phyloP scores from a whole-genome alignment of 2,329 filamentous ascomycete genomes.

The Penicillium sp. region DNA sequence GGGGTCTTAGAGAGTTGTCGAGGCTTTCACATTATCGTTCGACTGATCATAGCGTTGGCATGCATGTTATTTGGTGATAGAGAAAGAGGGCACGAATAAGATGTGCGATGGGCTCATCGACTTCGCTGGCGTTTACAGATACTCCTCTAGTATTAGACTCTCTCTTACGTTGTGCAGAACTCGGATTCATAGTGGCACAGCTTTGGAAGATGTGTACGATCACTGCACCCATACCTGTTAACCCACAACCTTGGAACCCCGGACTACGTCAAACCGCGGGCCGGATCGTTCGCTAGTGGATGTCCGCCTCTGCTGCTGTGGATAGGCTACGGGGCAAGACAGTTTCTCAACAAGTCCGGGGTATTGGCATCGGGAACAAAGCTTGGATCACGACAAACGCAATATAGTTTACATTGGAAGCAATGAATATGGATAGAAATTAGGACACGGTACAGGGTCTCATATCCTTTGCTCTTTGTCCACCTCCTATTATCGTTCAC shows the following conservation, averaged over 20 bases:
- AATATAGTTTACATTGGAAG: not conserved
- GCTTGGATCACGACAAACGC: slow-evolving; percentile 5
- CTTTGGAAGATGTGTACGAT: not conserved
- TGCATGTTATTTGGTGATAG: not conserved
- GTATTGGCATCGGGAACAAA: not conserved
- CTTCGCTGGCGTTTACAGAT: not conserved
- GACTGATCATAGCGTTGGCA: not conserved
- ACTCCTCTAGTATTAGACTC: not conserved
- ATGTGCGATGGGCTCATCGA: not conserved
- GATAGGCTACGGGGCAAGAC: not conserved
- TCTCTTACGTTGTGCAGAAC: slow-evolving; percentile 12
- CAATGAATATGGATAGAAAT: not conserved
- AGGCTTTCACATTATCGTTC: not conserved
- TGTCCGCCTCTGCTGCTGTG: not conserved
- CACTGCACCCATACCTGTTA: slow-evolving; percentile 13
- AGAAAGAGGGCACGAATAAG: not conserved
- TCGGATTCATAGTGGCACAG: slow-evolving; percentile 6
- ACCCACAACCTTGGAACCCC: slow-evolving; percentile 22
- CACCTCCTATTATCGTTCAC: not conserved
- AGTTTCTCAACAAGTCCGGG: not conserved
- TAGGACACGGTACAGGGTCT: not conserved
- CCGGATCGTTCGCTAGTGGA: not conserved
- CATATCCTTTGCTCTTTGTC: not conserved
- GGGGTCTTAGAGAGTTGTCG: not conserved
- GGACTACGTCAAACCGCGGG: slow-evolving; percentile 9